phyloP scores from a whole-genome alignment of 139 green algal species.

The Picochlorum costavermella region DNA sequence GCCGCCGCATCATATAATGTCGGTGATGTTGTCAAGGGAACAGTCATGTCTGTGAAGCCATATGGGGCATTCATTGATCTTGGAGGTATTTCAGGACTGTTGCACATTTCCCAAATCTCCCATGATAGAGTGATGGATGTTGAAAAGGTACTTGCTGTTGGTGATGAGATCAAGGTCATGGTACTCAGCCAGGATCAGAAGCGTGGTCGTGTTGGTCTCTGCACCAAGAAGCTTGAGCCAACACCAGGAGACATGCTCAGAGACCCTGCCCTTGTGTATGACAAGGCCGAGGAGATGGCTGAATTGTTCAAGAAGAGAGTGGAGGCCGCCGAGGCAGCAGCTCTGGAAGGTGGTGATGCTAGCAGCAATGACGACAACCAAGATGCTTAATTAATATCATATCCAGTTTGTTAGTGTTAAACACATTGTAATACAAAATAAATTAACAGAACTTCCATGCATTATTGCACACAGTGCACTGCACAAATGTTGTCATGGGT shows the following conservation, averaged over 20 bases:
- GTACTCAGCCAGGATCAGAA: slow-evolving; percentile 86
- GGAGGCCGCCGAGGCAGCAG: slow-evolving; percentile 16
- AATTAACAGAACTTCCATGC: slow-evolving; percentile 88
- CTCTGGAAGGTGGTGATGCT: not conserved
- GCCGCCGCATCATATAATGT: slow-evolving; percentile 35
- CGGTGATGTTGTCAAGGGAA: slow-evolving; percentile 87
- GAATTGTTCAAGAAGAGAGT: slow-evolving; percentile 48
- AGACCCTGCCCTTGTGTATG: slow-evolving; percentile 86
- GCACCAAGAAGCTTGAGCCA: slow-evolving; percentile 97
- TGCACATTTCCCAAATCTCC: slow-evolving; percentile 97
- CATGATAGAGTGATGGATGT: slow-evolving; percentile 85
- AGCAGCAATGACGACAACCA: not conserved
- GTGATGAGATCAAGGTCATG: slow-evolving; percentile 97
- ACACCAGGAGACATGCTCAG: slow-evolving; percentile 91
- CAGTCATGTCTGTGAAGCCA: slow-evolving; percentile 79
- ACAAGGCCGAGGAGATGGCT: slow-evolving; percentile 94
- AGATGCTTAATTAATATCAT: not conserved
- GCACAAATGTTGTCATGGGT: slow-evolving; percentile 80
- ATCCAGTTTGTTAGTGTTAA: not conserved
- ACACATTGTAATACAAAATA: not conserved
- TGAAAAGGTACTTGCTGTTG: slow-evolving; percentile 75
- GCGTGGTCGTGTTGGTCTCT: slow-evolving; percentile 76
- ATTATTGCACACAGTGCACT: slow-evolving; percentile 73
- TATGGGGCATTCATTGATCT: slow-evolving; percentile 98
- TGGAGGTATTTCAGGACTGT: slow-evolving; percentile 81